Conservation (phyloP, 257 asterid genomes). For the Solanum peruvianum region DNA sequence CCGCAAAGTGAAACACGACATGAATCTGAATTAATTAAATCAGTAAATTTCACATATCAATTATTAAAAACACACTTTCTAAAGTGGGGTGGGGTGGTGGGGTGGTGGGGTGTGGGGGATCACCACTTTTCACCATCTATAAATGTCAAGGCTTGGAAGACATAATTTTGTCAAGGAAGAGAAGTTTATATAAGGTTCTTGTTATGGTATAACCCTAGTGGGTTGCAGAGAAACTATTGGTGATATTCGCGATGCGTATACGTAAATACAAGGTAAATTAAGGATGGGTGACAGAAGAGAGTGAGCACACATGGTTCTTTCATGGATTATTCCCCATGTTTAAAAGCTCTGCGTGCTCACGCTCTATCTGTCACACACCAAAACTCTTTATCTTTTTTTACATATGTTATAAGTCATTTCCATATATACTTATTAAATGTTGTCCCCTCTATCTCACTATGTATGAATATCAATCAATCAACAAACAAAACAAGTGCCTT, state of each 20-base stretch:
- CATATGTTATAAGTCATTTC: not conserved
- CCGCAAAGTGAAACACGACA: not conserved
- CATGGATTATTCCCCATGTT: not conserved
- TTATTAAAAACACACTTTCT: not conserved
- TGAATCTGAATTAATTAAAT: not conserved
- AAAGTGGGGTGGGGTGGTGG: not conserved
- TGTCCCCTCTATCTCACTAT: not conserved
- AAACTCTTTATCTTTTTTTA: not conserved
- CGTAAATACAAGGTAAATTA: not conserved
- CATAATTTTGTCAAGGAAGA: not conserved
- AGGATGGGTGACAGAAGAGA: not conserved
- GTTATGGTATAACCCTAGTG: not conserved
- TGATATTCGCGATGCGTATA: not conserved
- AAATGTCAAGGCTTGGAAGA: not conserved
- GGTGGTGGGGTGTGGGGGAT: not conserved
- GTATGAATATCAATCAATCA: not conserved
- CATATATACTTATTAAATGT: not conserved
- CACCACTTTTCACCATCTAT: not conserved
- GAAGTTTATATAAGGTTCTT: not conserved
- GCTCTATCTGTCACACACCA: not conserved
- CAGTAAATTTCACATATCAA: not conserved
- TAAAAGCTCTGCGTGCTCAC: not conserved
- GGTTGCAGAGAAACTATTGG: not conserved
- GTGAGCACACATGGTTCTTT: not conserved
- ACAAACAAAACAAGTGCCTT: not conserved